A percentile compares a stretch with the other conserved stretches of the same genome.
Evolutionary conservation across 2,329 filamentous ascomycete genomes (phyloP).

Genomic region (Decorospora gaudefroyi): DNA sequence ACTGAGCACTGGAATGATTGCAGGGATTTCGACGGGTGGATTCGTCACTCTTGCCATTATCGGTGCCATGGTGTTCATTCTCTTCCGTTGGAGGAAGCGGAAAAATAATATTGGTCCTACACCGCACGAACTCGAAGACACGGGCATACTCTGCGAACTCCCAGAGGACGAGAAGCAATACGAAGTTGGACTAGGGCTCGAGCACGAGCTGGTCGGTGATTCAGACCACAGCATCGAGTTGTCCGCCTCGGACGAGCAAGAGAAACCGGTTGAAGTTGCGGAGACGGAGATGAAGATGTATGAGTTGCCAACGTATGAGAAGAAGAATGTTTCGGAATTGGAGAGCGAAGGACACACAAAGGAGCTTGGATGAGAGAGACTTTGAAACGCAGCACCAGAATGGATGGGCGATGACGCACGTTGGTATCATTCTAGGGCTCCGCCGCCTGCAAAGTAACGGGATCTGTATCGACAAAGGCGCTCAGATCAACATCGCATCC

Average conservation of each 20-base stretch:
- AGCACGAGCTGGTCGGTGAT: constrained; percentile 26
- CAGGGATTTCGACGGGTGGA: constrained; percentile 32
- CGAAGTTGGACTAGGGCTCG: constrained; percentile 19
- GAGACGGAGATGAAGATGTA: constrained; percentile 10
- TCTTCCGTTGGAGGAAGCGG: constrained; percentile 20
- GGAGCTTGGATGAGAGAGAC: too few relatives aligned
- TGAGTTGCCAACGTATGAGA: constrained; percentile 23
- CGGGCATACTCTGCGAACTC: constrained; percentile 17
- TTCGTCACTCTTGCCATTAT: constrained; percentile 5
- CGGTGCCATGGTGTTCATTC: constrained; percentile 14
- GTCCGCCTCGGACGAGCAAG: constrained; percentile 17
- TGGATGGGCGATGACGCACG: too few relatives aligned
- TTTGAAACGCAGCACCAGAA: too few relatives aligned
- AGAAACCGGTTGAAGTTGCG: constrained; percentile 20
- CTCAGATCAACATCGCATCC: not conserved
- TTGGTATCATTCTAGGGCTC: too few relatives aligned
- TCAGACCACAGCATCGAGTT: constrained; percentile 17
- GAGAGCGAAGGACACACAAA: constrained; percentile 19
- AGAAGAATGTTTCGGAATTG: constrained; percentile 15
- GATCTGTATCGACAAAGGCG: too few relatives aligned
- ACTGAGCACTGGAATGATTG: constrained; percentile 29
- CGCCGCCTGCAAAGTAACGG: too few relatives aligned
- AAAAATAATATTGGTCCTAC: constrained; percentile 2
- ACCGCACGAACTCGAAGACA: constrained; percentile 21
- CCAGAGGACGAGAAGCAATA: constrained; percentile 14